Evolutionary conservation across 2,329 filamentous ascomycete species (phyloP), one percentile per base, ranked within the genome.

Genomic region (Paecilomyces formosus): DNA sequence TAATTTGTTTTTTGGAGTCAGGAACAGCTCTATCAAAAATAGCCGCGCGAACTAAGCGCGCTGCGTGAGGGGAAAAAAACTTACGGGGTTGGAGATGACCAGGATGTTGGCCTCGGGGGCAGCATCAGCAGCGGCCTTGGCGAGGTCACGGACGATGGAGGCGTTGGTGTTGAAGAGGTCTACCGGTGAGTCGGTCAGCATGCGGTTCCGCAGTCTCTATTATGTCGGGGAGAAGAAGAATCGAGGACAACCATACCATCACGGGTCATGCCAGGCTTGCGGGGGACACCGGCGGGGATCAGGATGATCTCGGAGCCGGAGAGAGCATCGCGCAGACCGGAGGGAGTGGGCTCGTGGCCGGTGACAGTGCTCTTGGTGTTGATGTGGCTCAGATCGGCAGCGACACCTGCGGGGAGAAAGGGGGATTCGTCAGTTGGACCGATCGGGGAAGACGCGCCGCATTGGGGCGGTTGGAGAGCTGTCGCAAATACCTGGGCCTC

Each of bases 121-220:
- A 68, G 90, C 85, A 72, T 96, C 87, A 72, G 94, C 94, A 74
- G 86, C 87, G 71, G 92, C 92, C 86, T 96, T 96, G 81, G 93
- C 92, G 66, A 99, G 87, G 80, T 97, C 94, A 74, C 93, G 92
- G 77, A 99, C 94, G 78, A 99, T 99, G 76, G 91, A 96, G 79
- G 94, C 94, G 80, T 99, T 99, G 85, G 93, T 99, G 88, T 97
- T 97, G 92, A 99, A 99, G 65, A 99, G 88, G 78, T 99, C 93
- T 86, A 57, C 4, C 18, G 59, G 53, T 30, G 33, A 33, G 31
- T 15, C 30, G 28, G 24, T 30, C 30, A 55, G 61, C 35, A n/a
- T 45, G 7, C 18, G 39, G 8, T 45, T 15, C n/a, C 30, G 6
- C 11, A 12, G 3, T 21, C n/a, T 39, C 1, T 39, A 3, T 2